phyloP scores from a whole-genome alignment of 139 green algal species.

The Raphidocelis subcapitata region DNA sequence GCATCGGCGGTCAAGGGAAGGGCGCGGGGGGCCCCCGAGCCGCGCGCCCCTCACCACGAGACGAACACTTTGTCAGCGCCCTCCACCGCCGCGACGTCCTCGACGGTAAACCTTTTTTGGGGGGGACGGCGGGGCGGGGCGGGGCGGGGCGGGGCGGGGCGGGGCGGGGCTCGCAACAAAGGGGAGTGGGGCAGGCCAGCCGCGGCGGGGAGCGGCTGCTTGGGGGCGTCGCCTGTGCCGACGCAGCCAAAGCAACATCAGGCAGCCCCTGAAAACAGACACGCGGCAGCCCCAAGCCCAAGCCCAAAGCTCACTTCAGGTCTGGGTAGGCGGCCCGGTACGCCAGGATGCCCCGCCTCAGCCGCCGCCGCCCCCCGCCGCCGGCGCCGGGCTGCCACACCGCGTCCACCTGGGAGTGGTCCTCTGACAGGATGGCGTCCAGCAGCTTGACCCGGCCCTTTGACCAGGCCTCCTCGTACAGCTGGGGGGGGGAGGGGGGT shows the following conservation, averaged over 20 bases:
- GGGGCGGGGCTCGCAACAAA: too few species aligned
- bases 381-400: slow-evolving; percentile 27
- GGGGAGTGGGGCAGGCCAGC: too few species aligned
- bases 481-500: background rate
- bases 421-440: slow-evolving; percentile 38
- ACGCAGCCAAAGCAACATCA: too few species aligned
- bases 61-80: slow-evolving; percentile 32
- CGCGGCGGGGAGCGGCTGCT: too few species aligned
- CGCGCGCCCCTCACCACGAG: slow-evolving; percentile 35
- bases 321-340: slow-evolving; percentile 46
- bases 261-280: too few species aligned
- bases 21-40: too few species aligned
- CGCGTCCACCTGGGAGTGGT: slow-evolving; percentile 33
- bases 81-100: background rate
- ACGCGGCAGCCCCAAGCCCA: too few species aligned
- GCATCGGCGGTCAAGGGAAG: background rate
- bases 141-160: too few species aligned
- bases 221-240: too few species aligned
- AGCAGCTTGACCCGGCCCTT: slow-evolving; percentile 10
- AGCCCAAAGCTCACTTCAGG: slow-evolving; percentile 17
- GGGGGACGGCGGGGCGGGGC: too few species aligned
- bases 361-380: slow-evolving; percentile 12
- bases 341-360: slow-evolving; percentile 43
- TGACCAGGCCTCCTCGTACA: slow-evolving; percentile 37
- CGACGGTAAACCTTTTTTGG: slow-evolving; percentile 18